These are phyloP conservation scores for Hypomyces rosellus DNA, from an alignment of 2,329 filamentous ascomycete genomes.

Conservation along the genomic window DNA sequence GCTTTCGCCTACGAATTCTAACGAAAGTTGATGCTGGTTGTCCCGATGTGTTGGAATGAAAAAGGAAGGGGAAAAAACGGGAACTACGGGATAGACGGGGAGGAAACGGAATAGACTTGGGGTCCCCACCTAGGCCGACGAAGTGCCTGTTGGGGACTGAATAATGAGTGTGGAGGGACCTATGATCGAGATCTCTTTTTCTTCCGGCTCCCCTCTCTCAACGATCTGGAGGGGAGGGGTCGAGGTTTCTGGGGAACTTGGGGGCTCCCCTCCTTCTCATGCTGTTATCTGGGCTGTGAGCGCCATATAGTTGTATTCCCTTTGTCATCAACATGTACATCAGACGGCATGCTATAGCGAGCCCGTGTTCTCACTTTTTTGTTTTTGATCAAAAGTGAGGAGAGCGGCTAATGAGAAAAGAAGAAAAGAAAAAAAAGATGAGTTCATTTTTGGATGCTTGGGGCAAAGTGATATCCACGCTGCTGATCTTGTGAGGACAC, in stretches of 20 bases:
- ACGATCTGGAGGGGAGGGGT: not conserved
- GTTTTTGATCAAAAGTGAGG: too few relatives aligned
- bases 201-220: not conserved
- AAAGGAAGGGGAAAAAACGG: not conserved
- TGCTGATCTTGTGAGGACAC: too few relatives aligned
- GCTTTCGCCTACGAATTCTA: not conserved
- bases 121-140: not conserved
- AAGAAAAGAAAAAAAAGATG: too few relatives aligned
- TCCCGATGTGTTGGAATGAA: too few relatives aligned
- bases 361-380: too few relatives aligned
- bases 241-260: conserved; percentile 1
- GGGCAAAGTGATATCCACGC: too few relatives aligned
- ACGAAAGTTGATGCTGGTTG: not conserved
- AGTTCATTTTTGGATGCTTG: too few relatives aligned
- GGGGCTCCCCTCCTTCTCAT: conserved; percentile 1
- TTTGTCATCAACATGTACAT: conserved; percentile 26
- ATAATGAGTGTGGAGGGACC: not conserved
- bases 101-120: not conserved
- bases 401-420: too few relatives aligned
- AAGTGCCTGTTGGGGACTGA: not conserved
- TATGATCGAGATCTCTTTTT: not conserved
- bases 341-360: conserved; percentile 15
- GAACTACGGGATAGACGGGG: not conserved
- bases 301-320: conserved; percentile 22
- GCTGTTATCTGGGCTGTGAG: conserved; percentile 17